Evolutionary conservation across 331 rosid species (phyloP).

Genomic region (Quercus lobata): DNA sequence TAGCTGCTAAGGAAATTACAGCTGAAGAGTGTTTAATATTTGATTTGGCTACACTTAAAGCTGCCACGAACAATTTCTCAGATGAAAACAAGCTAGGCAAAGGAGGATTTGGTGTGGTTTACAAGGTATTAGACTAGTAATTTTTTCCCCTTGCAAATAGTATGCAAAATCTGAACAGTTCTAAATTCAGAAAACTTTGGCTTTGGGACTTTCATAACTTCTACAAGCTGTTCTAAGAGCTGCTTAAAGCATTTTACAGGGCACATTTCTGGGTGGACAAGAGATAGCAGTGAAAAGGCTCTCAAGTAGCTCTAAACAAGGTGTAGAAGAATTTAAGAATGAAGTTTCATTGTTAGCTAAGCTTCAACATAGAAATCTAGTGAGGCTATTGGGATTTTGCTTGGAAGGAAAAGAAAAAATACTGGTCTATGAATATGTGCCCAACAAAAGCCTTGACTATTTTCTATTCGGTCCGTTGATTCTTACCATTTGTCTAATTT

Average conservation of each 20-base stretch:
- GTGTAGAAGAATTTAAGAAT: conserved; percentile 28
- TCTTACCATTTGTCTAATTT: too few species aligned
- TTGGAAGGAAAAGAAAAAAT: conserved; percentile 54
- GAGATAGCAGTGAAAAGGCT: background rate
- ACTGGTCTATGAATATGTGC: conserved; percentile 62
- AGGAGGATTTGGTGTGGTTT: conserved; percentile 30
- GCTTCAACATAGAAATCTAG: conserved; percentile 69
- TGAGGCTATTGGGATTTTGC: conserved; percentile 48
- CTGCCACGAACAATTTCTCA: conserved; percentile 21
- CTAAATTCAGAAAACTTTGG: too few species aligned
- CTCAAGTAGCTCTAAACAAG: conserved; percentile 36
- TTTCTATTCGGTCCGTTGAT: conserved; percentile 20
- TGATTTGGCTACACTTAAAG: conserved; percentile 16
- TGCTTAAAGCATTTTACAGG: background rate
- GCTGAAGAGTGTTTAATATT: conserved; percentile 14
- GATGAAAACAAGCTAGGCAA: background rate
- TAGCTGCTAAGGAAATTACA: conserved; percentile 8
- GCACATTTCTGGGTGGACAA: background rate
- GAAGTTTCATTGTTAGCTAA: conserved; percentile 23
- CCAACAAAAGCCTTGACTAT: conserved; percentile 54
- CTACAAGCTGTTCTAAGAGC: background rate
- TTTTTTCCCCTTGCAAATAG: too few species aligned
- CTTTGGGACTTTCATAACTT: too few species aligned
- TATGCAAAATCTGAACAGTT: too few species aligned
- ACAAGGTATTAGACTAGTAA: conserved; percentile 2